Percentiles rank a stretch among this genome's conserved stretches.
These are phyloP conservation scores for Trichoderma parareesei DNA, from an alignment of 495 filamentous ascomycete species.

Conservation along the genomic window DNA sequence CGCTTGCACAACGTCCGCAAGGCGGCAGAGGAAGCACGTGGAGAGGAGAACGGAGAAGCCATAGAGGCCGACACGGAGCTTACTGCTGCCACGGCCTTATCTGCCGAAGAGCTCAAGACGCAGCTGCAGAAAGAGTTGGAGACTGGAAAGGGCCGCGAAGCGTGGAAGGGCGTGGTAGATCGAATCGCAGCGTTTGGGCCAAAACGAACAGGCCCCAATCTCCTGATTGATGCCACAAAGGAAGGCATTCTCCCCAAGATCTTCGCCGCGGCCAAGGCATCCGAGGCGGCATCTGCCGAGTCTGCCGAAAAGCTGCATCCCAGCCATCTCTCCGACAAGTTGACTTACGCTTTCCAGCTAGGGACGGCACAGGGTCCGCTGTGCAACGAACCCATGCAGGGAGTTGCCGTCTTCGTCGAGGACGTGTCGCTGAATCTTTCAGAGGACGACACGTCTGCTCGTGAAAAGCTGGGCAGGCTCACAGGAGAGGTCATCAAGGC, in stretches of 20 bases:
- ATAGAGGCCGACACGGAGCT: conserved; percentile 41
- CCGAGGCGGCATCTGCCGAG: conserved; percentile 18
- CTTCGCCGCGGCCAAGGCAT: conserved; percentile 42
- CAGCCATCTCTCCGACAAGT: conserved; percentile 77
- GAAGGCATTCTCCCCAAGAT: conserved; percentile 66
- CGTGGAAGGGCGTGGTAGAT: conserved; percentile 71
- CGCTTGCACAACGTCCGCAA: conserved; percentile 61
- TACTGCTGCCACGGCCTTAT: conserved; percentile 48
- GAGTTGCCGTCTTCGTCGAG: conserved; percentile 86
- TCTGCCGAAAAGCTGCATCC: conserved; percentile 51
- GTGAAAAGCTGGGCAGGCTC: conserved; percentile 67
- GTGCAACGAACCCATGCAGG: conserved; percentile 90
- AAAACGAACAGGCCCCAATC: conserved; percentile 72
- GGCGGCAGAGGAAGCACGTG: conserved; percentile 21
- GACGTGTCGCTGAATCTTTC: conserved; percentile 53
- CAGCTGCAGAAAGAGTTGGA: conserved; percentile 61
- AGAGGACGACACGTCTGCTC: conserved; percentile 47
- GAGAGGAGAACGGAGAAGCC: conserved; percentile 27
- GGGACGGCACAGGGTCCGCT: conserved; percentile 83
- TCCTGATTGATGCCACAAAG: conserved; percentile 78
- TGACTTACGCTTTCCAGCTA: conserved; percentile 88
- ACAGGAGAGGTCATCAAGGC: conserved; percentile 88
- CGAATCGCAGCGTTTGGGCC: conserved; percentile 87
- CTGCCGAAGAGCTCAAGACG: conserved; percentile 64
- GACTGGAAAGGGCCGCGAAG: conserved; percentile 55